Percentiles rank a stretch among this genome's conserved stretches.
phyloP scores from a whole-genome alignment of 768 basidiomycete genomes.

The Pleurotus djamor region DNA sequence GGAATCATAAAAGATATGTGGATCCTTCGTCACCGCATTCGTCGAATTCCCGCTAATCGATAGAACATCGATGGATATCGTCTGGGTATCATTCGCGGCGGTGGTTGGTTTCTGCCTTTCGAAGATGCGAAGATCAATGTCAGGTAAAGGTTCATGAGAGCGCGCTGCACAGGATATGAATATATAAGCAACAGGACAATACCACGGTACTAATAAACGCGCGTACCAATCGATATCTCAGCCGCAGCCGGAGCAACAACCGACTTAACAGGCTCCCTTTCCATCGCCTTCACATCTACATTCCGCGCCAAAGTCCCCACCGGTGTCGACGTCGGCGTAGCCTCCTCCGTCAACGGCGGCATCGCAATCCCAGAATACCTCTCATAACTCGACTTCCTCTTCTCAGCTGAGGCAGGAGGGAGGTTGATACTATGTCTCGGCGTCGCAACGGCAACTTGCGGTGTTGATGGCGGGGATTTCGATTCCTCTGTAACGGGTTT shows the following conservation, averaged over 20 bases:
- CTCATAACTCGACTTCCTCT: constrained; percentile 66
- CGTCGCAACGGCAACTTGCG: constrained; percentile 13
- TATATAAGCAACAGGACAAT: too few species aligned
- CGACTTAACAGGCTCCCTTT: too few species aligned
- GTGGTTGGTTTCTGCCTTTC: constrained; percentile 9
- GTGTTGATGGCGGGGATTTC: constrained; percentile 15
- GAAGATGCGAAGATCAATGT: constrained; percentile 45
- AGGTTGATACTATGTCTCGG: neutral
- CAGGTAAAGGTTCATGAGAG: constrained; percentile 41
- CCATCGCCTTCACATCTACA: neutral
- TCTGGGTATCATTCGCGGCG: constrained; percentile 35
- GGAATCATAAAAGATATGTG: constrained; percentile 67
- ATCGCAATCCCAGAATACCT: constrained; percentile 60
- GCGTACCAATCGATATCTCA: constrained; percentile 10
- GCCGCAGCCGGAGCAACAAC: too few species aligned
- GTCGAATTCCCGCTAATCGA: constrained; percentile 51
- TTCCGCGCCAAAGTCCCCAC: constrained; percentile 47
- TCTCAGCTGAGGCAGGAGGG: constrained; percentile 40
- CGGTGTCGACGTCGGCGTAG: constrained; percentile 55
- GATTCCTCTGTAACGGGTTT: constrained; percentile 8
- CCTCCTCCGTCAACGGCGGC: constrained; percentile 69
- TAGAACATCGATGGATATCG: constrained; percentile 76
- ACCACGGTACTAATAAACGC: too few species aligned
- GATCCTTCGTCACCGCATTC: constrained; percentile 39
- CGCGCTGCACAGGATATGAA: constrained; percentile 23